Evolutionary conservation across 768 basidiomycete genomes (phyloP).

Genomic region (Amanita pallidorosea): DNA sequence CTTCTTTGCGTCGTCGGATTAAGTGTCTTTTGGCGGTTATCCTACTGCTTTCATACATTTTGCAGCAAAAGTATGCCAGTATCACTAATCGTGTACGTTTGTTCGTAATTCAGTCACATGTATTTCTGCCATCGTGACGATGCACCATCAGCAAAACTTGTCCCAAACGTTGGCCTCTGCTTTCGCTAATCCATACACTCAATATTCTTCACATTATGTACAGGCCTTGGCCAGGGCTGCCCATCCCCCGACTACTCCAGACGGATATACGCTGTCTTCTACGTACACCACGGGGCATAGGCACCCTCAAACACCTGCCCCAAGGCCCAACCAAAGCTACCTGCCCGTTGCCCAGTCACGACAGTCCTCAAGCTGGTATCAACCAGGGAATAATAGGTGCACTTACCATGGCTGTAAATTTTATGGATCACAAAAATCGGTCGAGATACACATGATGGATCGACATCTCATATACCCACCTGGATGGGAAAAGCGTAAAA

Average conservation of each 20-base stretch:
- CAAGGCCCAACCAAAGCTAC: background rate
- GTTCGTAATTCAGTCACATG: constrained; percentile 7
- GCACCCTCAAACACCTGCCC: background rate
- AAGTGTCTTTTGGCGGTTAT: constrained; percentile 4
- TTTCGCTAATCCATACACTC: constrained; percentile 10
- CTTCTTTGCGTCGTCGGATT: background rate
- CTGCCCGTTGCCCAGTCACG: background rate
- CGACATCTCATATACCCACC: constrained; percentile 77
- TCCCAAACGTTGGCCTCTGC: background rate
- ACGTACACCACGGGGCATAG: background rate
- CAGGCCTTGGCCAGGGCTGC: constrained; percentile 38
- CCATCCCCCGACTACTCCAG: constrained; percentile 7
- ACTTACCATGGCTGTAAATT: constrained; percentile 57
- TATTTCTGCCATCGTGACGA: constrained; percentile 7
- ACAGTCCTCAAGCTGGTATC: constrained; percentile 40
- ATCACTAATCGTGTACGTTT: constrained; percentile 7
- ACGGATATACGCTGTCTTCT: constrained; percentile 16
- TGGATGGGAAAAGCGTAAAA: constrained; percentile 48
- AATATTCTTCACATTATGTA: constrained; percentile 41
- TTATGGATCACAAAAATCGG: constrained; percentile 54
- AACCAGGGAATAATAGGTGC: constrained; percentile 50
- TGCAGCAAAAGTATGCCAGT: constrained; percentile 7
- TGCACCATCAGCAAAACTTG: constrained; percentile 4
- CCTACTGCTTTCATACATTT: constrained; percentile 2
- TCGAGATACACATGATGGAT: constrained; percentile 83